These are phyloP conservation scores for Meyerozyma sp. DNA, from an alignment of 1,139 yeast genomes.

Conservation along the genomic window DNA sequence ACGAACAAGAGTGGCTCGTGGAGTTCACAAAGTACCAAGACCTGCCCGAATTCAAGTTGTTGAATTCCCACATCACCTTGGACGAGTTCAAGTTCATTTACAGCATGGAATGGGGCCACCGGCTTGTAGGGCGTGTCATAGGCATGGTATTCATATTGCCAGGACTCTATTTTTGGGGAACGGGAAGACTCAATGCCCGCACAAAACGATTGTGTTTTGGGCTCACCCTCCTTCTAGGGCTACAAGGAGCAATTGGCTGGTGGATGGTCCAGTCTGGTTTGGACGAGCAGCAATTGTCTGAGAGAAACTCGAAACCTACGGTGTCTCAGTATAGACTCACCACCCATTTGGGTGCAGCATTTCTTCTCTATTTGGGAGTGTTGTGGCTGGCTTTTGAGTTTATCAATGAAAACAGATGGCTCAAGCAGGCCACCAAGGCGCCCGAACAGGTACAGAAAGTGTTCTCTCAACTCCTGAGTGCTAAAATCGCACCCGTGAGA, in stretches of 20 bases:
- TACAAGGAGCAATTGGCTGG: conserved; percentile 98
- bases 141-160: conserved; percentile 83
- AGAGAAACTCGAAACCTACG: conserved; percentile 85
- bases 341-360: conserved; percentile 92
- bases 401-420: conserved; percentile 67
- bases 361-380: conserved; percentile 81
- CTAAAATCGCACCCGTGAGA: conserved; percentile 56
- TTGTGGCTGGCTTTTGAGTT: conserved; percentile 86
- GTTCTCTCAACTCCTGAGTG: conserved; percentile 46
- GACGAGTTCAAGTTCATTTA: conserved; percentile 95
- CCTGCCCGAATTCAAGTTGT: conserved; percentile 86
- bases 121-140: conserved; percentile 86
- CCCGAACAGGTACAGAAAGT: conserved; percentile 53
- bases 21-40: conserved; percentile 78
- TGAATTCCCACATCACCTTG: conserved; percentile 84
- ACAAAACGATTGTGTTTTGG: conserved; percentile 67
- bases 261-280: conserved; percentile 99
- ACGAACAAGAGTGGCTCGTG: conserved; percentile 72
- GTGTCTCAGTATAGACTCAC: conserved; percentile 95
- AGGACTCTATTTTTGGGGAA: conserved; percentile 70
- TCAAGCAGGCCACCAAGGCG: conserved; percentile 26
- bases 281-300: conserved; percentile 73
- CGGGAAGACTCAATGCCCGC: conserved; percentile 61
- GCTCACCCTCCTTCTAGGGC: conserved; percentile 71
- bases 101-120: conserved; percentile 97